These are phyloP conservation scores for Powellomyces hirtus DNA, from an alignment of 192 early-diverging fungal species.

Conservation along the genomic window DNA sequence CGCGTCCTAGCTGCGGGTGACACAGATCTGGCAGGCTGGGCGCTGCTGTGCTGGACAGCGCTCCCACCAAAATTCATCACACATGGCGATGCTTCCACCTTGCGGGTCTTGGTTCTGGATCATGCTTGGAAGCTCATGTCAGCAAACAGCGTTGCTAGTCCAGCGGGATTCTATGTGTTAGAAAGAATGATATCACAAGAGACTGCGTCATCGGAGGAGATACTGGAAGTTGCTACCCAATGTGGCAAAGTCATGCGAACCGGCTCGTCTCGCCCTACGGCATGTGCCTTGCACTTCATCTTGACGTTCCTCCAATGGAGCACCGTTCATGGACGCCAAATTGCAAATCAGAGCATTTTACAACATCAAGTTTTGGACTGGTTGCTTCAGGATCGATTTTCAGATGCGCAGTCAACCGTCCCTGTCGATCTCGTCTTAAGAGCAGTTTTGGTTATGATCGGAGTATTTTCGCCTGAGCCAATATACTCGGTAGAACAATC, in stretches of 20 bases:
- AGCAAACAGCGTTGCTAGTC: background rate
- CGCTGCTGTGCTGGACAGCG: background rate
- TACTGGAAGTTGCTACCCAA: background rate
- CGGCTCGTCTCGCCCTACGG: background rate
- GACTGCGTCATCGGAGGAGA: background rate
- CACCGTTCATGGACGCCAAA: background rate
- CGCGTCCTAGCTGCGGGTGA: background rate
- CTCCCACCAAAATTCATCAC: background rate
- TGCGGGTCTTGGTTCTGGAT: background rate
- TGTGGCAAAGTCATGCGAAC: background rate
- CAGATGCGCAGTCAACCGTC: background rate
- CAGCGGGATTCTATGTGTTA: background rate
- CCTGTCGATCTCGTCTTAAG: background rate
- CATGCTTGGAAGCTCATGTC: background rate
- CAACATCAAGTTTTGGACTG: background rate
- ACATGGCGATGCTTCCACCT: background rate
- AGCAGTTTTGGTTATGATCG: background rate
- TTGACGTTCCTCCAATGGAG: background rate
- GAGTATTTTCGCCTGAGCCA: background rate
- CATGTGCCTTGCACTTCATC: background rate
- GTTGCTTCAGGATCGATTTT: background rate
- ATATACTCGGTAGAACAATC: background rate
- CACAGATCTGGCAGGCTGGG: conserved; percentile 4
- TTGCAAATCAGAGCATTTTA: background rate
- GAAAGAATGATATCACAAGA: background rate